Base-by-base conservation (phyloP, 1,284 basidiomycete species). In the Schizophyllum amplum region DNA sequence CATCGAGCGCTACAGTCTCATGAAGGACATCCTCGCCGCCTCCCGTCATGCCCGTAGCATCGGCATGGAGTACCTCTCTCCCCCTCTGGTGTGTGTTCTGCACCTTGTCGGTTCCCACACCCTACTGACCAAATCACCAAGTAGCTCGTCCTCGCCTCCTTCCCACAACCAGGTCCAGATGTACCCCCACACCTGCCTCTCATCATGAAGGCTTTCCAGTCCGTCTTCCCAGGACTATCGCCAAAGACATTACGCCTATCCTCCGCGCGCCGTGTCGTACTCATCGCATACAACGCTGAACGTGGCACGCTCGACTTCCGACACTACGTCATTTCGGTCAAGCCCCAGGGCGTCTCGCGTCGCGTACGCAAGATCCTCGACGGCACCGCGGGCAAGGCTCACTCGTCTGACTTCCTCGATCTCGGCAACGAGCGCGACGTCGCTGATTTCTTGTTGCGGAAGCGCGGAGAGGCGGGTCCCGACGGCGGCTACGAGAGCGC, bases 261-360 rank as follows among this genome's bases (percentile, higher is more conserved):
- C 22, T 84, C 86, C 33, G 91, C 91, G 47, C 90, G 96, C 26
- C 85, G 96, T 64, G 89, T 99, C 57, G 92, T 99, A 27, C 85
- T 99, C 57, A 77, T 99, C 56, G 88, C 94, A 7, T 98, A 98
- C 79, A 92, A 95, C 70, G 74, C 90, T 20, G 85, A 89, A 20
- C 87, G 84, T 21, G 87, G 86, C 50, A 95, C 94, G 5, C 80
- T 99, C 67, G 94, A 98, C 67, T 86, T 95, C 71, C 84, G 96
- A 48, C 96, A 99, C 75, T 99, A 90, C 70, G 80, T 94, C 64
- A 98, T 99, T 74, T 90, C 92, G 7, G 92, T 99, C 57, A 93
- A 94, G 66, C 90, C 95, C 1, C 91, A 95, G 66, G 96, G 96
- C 53, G 87, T 99, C 20, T 96, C 94, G 17, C 87, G 86, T 67